A percentile compares a stretch with the other conserved stretches of the same genome.
Evolutionary conservation across 164 flowering plant genomes (phyloP).

Genomic region (Saururus chinensis): DNA sequence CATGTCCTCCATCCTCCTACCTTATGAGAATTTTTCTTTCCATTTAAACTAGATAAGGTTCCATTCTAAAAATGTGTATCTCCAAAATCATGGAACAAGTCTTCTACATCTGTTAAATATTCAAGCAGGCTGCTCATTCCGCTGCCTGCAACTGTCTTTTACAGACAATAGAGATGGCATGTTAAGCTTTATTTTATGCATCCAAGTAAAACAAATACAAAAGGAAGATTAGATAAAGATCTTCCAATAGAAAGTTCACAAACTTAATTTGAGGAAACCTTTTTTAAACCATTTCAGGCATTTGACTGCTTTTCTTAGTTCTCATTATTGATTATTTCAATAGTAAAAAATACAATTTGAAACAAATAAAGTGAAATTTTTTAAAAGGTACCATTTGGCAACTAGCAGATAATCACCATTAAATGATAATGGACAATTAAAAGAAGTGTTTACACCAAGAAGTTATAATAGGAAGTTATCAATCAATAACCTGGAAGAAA

Average conservation of each 20-base stretch:
- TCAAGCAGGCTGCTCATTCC: neutral
- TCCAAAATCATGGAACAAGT: constrained; percentile 1
- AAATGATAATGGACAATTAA: neutral
- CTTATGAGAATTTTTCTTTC: neutral
- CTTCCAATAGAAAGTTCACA: neutral
- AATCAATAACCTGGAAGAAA: neutral
- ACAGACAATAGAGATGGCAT: neutral
- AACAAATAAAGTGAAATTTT: neutral
- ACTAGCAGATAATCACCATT: neutral
- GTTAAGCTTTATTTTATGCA: neutral
- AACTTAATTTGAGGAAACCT: too few species aligned
- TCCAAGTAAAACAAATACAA: neutral
- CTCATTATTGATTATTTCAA: neutral
- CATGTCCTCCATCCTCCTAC: neutral
- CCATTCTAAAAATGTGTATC: neutral
- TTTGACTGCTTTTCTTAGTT: neutral
- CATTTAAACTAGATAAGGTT: neutral
- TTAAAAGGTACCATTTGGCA: neutral
- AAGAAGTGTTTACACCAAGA: neutral
- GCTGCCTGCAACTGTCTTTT: neutral
- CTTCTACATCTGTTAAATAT: neutral
- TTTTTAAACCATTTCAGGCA: too few species aligned
- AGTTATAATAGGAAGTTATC: neutral
- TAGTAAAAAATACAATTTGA: neutral
- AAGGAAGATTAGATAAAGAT: neutral